Evolutionary conservation across 352 stramenopile genomes (phyloP), one percentile per base, ranked within the genome.

Genomic region (Pythium folliculosum): DNA sequence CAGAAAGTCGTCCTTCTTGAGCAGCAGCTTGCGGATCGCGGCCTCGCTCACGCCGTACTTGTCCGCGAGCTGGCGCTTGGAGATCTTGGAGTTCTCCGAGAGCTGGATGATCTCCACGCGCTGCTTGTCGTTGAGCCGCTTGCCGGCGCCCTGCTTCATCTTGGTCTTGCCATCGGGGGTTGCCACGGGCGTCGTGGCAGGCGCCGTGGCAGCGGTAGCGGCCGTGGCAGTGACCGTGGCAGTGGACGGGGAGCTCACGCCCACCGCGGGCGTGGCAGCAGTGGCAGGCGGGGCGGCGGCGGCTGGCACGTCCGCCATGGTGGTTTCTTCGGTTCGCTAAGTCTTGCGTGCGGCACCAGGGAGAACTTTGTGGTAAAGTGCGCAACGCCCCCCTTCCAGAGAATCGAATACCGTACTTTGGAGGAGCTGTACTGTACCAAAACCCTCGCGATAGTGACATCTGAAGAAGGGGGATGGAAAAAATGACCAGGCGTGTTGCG

Each of bases 91-190:
- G 66, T 90, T 90, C 69, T 91, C 84, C 4, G 82, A 77, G 60
- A 90, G 80, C 72, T 93, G 84, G 72, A 93, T 93, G 71, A 93
- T 91, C 64, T 93, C 82, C 38, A 93, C 78, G 66, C 84, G 84
- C 80, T 93, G 80, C 50, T 87, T 86, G 70, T 93, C 84, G 66
- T 89, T 91, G 60, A 93, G 72, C 12, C 84, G 84, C 73, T 90
- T 91, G 54, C 82, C 84, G 40, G 76, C 73, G 19, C 84, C 84
- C 57, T 92, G 79, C 63, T 88, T 88, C 27, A 70, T 73, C 68
- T 88, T 89, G 49, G 69, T 65, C 64, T 71, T 78, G 49, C 71
- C 65, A 19, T 80, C 73, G 51, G 71, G 70, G 58, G 74, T 73
- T 13, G 12, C 38, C 2, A 25, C 40, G 38, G 23, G 17, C 60